Conservation (phyloP, 1,284 basidiomycete genomes). For the Baeospora myosura region DNA sequence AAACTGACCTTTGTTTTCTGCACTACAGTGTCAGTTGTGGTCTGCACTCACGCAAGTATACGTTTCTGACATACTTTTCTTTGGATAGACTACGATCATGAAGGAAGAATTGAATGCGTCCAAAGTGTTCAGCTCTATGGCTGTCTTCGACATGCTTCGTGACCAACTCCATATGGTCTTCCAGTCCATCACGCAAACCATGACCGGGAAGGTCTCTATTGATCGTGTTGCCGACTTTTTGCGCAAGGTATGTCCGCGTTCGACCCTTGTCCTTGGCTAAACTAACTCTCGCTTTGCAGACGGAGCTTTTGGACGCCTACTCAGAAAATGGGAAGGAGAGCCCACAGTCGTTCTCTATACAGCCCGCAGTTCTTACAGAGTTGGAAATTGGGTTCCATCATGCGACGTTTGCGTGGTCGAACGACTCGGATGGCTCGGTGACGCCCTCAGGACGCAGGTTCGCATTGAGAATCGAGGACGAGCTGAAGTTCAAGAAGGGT, state of each 20-base stretch:
- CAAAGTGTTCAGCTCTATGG: slow-evolving; percentile 34
- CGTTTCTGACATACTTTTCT: slow-evolving; percentile 9
- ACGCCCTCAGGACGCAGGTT: slow-evolving; percentile 34
- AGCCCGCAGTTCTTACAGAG: neutral
- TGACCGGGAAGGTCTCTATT: slow-evolving; percentile 39
- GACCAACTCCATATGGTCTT: slow-evolving; percentile 30
- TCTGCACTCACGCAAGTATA: slow-evolving; percentile 1
- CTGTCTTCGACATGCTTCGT: slow-evolving; percentile 37
- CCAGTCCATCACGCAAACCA: slow-evolving; percentile 16
- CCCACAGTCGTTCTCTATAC: slow-evolving; percentile 7
- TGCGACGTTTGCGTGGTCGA: slow-evolving; percentile 38
- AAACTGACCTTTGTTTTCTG: slow-evolving; percentile 13
- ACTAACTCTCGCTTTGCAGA: slow-evolving; percentile 22
- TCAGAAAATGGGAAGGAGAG: slow-evolving; percentile 22
- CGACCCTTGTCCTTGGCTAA: neutral
- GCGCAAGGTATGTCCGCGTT: slow-evolving; percentile 19
- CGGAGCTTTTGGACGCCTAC: slow-evolving; percentile 46
- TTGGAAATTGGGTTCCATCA: slow-evolving; percentile 32
- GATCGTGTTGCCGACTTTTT: slow-evolving; percentile 45
- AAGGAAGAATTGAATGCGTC: slow-evolving; percentile 30
- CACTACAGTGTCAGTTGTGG: slow-evolving; percentile 7
- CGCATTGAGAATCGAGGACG: slow-evolving; percentile 40
- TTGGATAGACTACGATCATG: slow-evolving; percentile 31
- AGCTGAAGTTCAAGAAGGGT: slow-evolving; percentile 50
- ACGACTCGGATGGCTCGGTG: slow-evolving; percentile 22